Percentiles rank a stretch among this genome's conserved stretches.
Conservation (phyloP, 192 early-diverging fungal genomes). For the Backusella psychrophila region DNA sequence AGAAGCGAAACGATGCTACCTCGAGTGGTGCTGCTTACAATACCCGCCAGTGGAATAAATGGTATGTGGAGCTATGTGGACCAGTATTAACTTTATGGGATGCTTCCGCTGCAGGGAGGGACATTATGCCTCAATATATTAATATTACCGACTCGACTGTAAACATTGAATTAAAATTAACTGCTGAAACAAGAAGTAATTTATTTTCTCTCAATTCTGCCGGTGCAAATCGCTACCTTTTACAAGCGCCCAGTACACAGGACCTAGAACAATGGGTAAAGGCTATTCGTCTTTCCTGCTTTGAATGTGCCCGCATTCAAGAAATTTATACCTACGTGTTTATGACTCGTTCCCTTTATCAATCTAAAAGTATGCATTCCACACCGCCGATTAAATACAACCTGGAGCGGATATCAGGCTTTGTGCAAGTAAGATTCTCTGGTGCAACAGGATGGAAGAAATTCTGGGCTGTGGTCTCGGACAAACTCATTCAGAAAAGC, state of each 20-base stretch:
- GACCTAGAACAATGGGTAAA: constrained; percentile 59
- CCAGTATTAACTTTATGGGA: constrained; percentile 67
- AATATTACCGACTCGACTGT: constrained; percentile 72
- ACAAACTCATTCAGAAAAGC: constrained; percentile 34
- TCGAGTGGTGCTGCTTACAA: constrained; percentile 54
- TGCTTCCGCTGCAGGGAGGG: constrained; percentile 31
- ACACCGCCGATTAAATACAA: constrained; percentile 30
- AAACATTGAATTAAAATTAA: constrained; percentile 56
- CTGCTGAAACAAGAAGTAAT: constrained; percentile 39
- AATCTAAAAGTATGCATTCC: neutral
- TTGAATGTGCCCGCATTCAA: constrained; percentile 71
- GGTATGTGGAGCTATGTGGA: constrained; percentile 73
- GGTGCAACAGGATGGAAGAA: constrained; percentile 46
- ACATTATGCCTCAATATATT: constrained; percentile 63
- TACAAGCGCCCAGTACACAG: constrained; percentile 53
- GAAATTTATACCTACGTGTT: constrained; percentile 70
- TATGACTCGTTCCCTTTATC: constrained; percentile 39
- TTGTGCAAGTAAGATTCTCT: constrained; percentile 53
- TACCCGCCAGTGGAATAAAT: constrained; percentile 64
- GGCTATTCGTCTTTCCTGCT: constrained; percentile 71
- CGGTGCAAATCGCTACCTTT: constrained; percentile 66
- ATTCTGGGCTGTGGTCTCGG: constrained; percentile 45
- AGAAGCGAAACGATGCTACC: constrained; percentile 62
- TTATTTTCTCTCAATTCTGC: constrained; percentile 68
- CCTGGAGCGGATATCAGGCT: constrained; percentile 43